Base-by-base conservation (phyloP, 2,329 filamentous ascomycete genomes). In the Hypoxylon sp. region DNA sequence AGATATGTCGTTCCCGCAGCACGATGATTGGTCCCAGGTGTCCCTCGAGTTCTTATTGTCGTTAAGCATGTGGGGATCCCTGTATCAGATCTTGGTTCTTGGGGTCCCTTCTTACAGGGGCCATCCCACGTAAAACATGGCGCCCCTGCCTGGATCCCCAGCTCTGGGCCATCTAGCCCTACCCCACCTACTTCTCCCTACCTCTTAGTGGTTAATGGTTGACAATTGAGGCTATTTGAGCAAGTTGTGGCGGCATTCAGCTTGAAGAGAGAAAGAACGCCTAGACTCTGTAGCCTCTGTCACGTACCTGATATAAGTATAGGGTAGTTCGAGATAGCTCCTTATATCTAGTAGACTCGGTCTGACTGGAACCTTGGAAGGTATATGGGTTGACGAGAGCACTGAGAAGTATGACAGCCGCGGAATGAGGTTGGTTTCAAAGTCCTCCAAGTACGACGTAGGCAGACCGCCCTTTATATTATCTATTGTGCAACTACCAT, bases 171-270 rank as follows among this genome's bases (percentile, higher is more conserved):
- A 13, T 30, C 51, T 56, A 61, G 59, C 32, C 56, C 55, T 46
- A n/a, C 36, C 46, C 67, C 34, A 46, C 57, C 34, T 55, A 58
- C 36, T 57, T 34, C 60, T 49, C 36, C 36, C 19, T 46, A n/a
- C 13, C 43, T 53, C 23, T 71, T 55, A 72, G 66, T 73, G 69
- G 69, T 61, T 63, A 48, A 52, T 17, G 25, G 52, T 57, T 67
- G 56, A 68, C 66, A 55, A 59, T 69, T 82, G 82, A 81, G 82
- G 76, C 77, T 75, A 75, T 84, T 84, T 85, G 83, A 85, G 82
- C 83, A 85, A 80, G 74, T 84, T 85, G 77, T 81, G 75, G 77
- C 74, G 70, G 58, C 38, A 25, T 30, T 48, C 28, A 46, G 28
- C 41, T 57, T 34, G 30, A n/a, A n/a, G 10, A 25, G 34, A 34